Base-by-base conservation (phyloP, 345 rosid genomes). In the Pseudoturritis turrita region DNA sequence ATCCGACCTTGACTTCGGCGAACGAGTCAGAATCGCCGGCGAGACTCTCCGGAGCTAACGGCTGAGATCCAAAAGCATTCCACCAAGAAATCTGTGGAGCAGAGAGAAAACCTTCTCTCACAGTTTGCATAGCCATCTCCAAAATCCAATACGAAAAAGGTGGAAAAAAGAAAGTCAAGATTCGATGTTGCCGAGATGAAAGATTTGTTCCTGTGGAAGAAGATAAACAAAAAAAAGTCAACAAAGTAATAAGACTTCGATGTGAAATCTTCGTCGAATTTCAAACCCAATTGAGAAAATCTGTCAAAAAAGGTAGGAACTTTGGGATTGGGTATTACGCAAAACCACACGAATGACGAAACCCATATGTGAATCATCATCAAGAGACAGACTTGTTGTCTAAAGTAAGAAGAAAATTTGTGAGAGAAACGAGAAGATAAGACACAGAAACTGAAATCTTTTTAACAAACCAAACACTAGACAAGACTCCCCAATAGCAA, bases 51-150 rank as follows among this genome's bases (percentile, higher is more conserved):
- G 74, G 50, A 73, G 79, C 59, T 44, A 71, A 10, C 6, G 86
- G 74, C 50, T 84, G 96, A 78, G 84, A 78, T 61, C 85, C 84
- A 50, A 84, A 72, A 50, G 79, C 74, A 77, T 66, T 81, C 96
- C 90, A 89, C 94, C 94, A 86, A 81, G 89, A 79, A 52, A 71
- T 65, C 19, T 84, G 73, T 22, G 84, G 82, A 73, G 77, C 79
- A 10, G 89, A 81, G 33, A 84, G 71, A 28, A 86, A 31, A 65
- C 88, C 89, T 78, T 88, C 96, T 72, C 81, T 88, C 62, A 80
- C 68, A 77, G 96, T 79, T 79, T 89, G 92, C 97, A 82, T 86
- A 77, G 95, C 89, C 93, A 89, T 93, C 71, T 76, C 44, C 64
- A 15, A 43, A 44, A 31, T 51, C 62, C 70, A 66, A 54, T 45